These are phyloP conservation scores for Pleurozium schreberi DNA, from an alignment of 225 moss, liverwort and hornwort species.

Conservation along the genomic window DNA sequence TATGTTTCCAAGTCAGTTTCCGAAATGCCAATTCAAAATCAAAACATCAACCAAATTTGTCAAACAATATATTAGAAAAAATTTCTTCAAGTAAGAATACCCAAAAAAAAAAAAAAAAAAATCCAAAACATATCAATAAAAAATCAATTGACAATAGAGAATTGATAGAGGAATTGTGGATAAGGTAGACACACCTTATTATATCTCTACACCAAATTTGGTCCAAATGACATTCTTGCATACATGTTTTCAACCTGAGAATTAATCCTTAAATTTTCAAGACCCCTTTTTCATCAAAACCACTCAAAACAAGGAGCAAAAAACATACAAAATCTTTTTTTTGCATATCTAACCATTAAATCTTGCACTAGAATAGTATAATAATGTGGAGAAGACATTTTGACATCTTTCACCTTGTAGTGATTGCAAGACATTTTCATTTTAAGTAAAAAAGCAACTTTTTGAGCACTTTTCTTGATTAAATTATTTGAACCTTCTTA, in stretches of 20 bases:
- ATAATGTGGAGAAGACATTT: accelerated
- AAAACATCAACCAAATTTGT: background rate
- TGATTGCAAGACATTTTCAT: background rate
- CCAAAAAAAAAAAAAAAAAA: too few relatives aligned
- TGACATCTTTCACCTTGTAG: accelerated
- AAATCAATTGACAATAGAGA: background rate
- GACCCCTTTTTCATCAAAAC: background rate
- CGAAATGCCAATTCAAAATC: background rate
- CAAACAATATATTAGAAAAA: too few relatives aligned
- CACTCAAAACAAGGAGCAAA: background rate
- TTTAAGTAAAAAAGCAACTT: background rate
- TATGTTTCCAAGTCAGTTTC: accelerated
- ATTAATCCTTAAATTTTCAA: background rate
- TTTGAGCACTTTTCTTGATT: accelerated
- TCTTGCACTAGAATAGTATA: background rate
- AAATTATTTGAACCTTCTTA: background rate
- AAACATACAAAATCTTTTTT: background rate
- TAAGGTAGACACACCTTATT: background rate
- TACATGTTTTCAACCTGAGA: background rate
- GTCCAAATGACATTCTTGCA: background rate
- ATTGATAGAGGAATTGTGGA: background rate
- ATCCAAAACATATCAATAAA: background rate
- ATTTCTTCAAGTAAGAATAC: too few relatives aligned
- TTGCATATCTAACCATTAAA: background rate
- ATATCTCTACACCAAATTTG: accelerated